Evolutionary conservation across 1,284 basidiomycete species (phyloP), one percentile per base, ranked within the genome.

Genomic region (Ceratobasidium sp.): DNA sequence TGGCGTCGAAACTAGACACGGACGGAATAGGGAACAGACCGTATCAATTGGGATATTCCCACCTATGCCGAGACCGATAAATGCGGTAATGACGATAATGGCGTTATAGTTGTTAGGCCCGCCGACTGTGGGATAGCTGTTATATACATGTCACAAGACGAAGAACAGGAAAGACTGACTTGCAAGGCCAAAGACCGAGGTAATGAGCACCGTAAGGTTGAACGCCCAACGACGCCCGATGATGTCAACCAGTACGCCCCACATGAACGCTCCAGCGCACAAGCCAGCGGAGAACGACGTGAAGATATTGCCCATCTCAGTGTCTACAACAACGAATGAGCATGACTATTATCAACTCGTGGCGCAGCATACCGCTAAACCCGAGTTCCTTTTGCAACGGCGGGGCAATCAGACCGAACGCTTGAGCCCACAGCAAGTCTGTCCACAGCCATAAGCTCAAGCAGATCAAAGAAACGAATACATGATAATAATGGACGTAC

Each of bases 1-100:
- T 33, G 4, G 33, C 33, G 2, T 33, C n/a, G n/a, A n/a, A n/a
- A n/a, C n/a, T n/a, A n/a, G n/a, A 33, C 2, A 4, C 4, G 4
- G 33, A 33, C 33, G 33, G 33, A 33, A 33, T 33, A 33, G 33
- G 33, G 4, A 2, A 56, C 54, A 1, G 17, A 56, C 54, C 9
- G 54, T 56, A 23, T 56, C 54, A 56, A 56, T 56, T 17, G 54
- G 54, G 26, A 56, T 56, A 23, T 56, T 56, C 20, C 54, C 54
- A n/a, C 54, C 54, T 10, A 56, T 56, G 23, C 54, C 54, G 20
- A 56, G 26, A 17, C 54, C 54, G 54, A 56, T 56, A 56, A 56
- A 56, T 26, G 54, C 54, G 9, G 54, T 56, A 9, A 56, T 17
- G 20, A 56, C 54, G 54, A 56, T 56, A 23, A 56, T n/a, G 9